phyloP scores from a whole-genome alignment of 2,329 filamentous ascomycete species.

The Xylaria sp. region DNA sequence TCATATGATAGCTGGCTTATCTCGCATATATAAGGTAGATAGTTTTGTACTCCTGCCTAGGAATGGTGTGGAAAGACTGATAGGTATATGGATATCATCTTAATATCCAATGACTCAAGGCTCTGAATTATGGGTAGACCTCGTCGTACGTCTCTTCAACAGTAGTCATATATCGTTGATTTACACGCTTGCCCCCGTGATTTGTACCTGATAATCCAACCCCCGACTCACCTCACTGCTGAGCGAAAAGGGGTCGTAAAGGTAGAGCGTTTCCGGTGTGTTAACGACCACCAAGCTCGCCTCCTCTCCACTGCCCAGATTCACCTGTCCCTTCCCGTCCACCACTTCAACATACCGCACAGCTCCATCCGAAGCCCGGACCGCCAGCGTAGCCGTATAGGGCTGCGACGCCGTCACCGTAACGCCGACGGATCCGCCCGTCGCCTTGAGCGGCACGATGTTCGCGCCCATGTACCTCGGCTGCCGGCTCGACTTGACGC shows the following conservation, averaged over 20 bases:
- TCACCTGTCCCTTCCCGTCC: slow-evolving; percentile 39
- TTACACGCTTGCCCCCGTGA: slow-evolving; percentile 29
- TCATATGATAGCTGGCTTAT: no score
- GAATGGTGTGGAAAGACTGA: no score
- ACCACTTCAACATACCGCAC: slow-evolving; percentile 43
- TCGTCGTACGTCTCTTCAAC: no score
- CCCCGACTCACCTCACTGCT: slow-evolving; percentile 41
- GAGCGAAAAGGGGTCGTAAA: slow-evolving; percentile 48
- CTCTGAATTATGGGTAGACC: no score
- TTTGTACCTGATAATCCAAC: slow-evolving; percentile 40
- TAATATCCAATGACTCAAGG: no score
- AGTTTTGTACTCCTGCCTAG: no score
- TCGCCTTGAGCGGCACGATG: slow-evolving; percentile 48
- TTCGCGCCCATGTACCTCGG: slow-evolving; percentile 55
- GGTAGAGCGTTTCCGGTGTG: slow-evolving; percentile 46
- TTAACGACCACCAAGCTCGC: slow-evolving; percentile 51
- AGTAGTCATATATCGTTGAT: background rate
- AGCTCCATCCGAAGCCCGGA: slow-evolving; percentile 37
- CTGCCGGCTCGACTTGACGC: slow-evolving; percentile 44
- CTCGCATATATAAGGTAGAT: no score
- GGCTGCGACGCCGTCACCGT: slow-evolving; percentile 39
- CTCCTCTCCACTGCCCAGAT: slow-evolving; percentile 45
- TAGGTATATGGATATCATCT: no score
- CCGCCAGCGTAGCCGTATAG: slow-evolving; percentile 46
- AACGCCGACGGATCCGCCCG: slow-evolving; percentile 35